Base-by-base conservation (phyloP, 305 asterid genomes). In the Fraxinus sp. region DNA sequence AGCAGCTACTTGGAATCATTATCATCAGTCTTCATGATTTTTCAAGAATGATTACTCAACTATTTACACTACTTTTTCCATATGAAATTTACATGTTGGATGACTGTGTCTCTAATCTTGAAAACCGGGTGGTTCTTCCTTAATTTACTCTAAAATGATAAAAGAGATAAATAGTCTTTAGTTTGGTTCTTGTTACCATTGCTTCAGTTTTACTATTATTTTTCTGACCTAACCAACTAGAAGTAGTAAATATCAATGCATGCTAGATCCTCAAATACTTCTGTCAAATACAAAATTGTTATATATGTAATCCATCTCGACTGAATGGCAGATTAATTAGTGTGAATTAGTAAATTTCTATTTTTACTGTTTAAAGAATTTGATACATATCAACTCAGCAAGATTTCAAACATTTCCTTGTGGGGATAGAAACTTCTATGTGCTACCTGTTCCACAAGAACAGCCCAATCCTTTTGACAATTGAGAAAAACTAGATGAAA, bases 401-500 rank as follows among this genome's bases (percentile, higher is more conserved):
- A 79, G 76, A 81, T 36, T 81, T 30, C 57, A 81, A 37, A 41
- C 68, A 77, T 62, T 70, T 30, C 24, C 30, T 33, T 18, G 35
- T 30, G 39, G 10, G 36, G 36, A 33, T 59, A 55, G 78, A 81
- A 81, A 78, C 83, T 85, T 85, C 83, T 32, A 62, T 36, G 26
- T 77, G 16, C 74, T 13, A 49, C 9, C 22, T 35, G 41, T 26
- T 32, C 41, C 71, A 26, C 37, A 74, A 57, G 11, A 66, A 77
- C 18, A 44, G 20, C 68, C 66, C 83, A 78, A 68, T 80, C 84
- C 83, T 32, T 81, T 83, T 83, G 88, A 89, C 91, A 87, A 80
- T 72, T 55, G 39, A 68, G 39, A 68, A 26, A 64, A 26, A 10
- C 37, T 10, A 70, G 39, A 70, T 28, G 76, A 70, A 32, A 70